phyloP scores from a whole-genome alignment of 2,329 filamentous ascomycete genomes.

The Pleurostoma richardsiae region DNA sequence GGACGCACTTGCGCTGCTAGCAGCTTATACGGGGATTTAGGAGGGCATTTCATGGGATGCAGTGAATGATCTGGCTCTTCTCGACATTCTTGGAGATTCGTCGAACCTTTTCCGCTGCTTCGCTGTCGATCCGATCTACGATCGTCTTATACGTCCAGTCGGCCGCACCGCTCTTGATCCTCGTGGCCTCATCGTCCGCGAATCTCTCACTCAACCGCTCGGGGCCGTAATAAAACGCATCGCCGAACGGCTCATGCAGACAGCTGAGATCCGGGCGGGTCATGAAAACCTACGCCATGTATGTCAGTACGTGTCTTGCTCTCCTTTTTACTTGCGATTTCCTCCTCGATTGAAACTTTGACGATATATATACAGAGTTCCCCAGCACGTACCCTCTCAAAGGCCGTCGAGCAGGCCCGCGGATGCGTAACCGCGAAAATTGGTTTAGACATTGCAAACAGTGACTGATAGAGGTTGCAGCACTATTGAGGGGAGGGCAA shows the following conservation, averaged over 20 bases:
- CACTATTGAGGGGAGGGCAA: too few species aligned
- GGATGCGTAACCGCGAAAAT: slow-evolving; percentile 95
- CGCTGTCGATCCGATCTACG: slow-evolving; percentile 67
- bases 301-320: neutral
- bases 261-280: slow-evolving; percentile 80
- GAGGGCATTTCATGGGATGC: too few species aligned
- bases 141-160: slow-evolving; percentile 72
- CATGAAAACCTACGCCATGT: slow-evolving; percentile 76
- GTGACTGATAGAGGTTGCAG: too few species aligned
- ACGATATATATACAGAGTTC: neutral
- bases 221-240: slow-evolving; percentile 93
- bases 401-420: slow-evolving; percentile 91
- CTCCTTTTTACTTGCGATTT: too few species aligned
- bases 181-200: slow-evolving; percentile 55
- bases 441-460: slow-evolving; percentile 58
- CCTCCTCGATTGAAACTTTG: too few species aligned
- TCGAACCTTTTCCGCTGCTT: slow-evolving; percentile 64
- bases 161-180: slow-evolving; percentile 59
- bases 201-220: slow-evolving; percentile 81
- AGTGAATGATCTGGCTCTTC: too few species aligned
- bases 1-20: too few species aligned
- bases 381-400: slow-evolving; percentile 71
- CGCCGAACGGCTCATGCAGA: slow-evolving; percentile 93
- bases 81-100: neutral
- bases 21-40: too few species aligned